A percentile compares a stretch with the other conserved stretches of the same genome.
phyloP scores from a whole-genome alignment of 352 stramenopile species.

The Phytopythium ostracodes region DNA sequence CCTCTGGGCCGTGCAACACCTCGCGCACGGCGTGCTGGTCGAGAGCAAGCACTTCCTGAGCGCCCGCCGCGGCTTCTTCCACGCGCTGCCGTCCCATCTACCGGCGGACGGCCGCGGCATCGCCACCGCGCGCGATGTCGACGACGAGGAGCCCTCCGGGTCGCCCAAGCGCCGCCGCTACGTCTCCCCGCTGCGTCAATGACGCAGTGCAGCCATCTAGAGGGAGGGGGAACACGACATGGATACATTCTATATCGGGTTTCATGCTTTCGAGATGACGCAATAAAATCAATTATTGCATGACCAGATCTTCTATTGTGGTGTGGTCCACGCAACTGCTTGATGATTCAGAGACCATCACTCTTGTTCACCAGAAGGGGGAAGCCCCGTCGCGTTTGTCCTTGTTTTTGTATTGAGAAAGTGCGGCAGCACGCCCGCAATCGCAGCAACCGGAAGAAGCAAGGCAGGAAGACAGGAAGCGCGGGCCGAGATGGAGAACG shows the following conservation, averaged over 20 bases:
- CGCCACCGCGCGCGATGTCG: not conserved
- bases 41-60: slow-evolving; percentile 40
- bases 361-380: not conserved
- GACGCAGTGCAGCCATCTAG: not conserved
- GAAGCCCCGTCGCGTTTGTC: not conserved
- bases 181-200: slow-evolving; percentile 5
- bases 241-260: not conserved
- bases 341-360: not conserved
- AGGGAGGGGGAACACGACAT: too few relatives aligned
- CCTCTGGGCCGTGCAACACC: slow-evolving; percentile 29
- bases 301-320: not conserved
- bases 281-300: too few relatives aligned
- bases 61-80: slow-evolving; percentile 35
- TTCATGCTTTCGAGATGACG: not conserved
- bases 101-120: slow-evolving; percentile 11
- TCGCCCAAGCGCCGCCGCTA: slow-evolving; percentile 31
- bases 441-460: not conserved
- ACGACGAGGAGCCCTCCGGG: slow-evolving; percentile 16
- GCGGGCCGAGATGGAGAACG: slow-evolving; percentile 45
- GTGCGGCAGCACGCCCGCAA: not conserved
- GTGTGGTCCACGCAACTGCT: not conserved
- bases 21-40: slow-evolving; percentile 43
- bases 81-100: slow-evolving; percentile 28
- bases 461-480: not conserved
- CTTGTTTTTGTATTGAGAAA: not conserved